Evolutionary conservation across 1,284 basidiomycete genomes (phyloP), one percentile per base, ranked within the genome.

Genomic region (Moniliella sp.): DNA sequence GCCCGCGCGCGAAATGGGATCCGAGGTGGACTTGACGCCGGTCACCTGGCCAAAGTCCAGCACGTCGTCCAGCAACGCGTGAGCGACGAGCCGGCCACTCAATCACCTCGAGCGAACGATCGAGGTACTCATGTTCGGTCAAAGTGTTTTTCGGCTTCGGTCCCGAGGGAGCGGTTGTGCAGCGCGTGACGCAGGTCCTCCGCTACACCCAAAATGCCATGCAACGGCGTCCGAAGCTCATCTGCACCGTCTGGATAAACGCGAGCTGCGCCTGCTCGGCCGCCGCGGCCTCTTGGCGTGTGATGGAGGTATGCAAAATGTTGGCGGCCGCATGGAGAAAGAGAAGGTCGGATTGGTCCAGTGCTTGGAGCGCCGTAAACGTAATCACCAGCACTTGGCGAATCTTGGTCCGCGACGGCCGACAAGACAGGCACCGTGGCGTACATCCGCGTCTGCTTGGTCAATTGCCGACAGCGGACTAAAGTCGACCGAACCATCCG

Each of bases 21-120:
- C 31, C 37, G 34, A 17, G 32, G n/a, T 8, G 4, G 30, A 14
- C 5, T 18, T 3, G 19, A 37, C 32, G 26, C 43, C 49, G 0
- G 39, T 34, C n/a, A 50, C 28, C 15, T 39, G 36, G 13, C 47
- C 43, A 27, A 52, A 50, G 34, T 45, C 44, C 30, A 52, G 40
- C 27, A 52, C 32, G 15, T 50, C 48, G 30, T 52, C 48, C 12
- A 52, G 44, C 30, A 46, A 37, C 39, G 31, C 49, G 36, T 30
- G 46, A 47, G 32, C 37, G 35, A 12, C 43, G 44, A 1, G 43
- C 40, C n/a, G 48, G 32, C 16, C 42, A 39, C 46, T 48, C 1
- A 40, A 42, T 26, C 16, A 15, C 10, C 5, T 15, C 10, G 5
- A n/a, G 14, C 5, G n/a, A 30, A 18, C 11, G 14, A 12, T 13